Evolutionary conservation across 768 basidiomycete genomes (phyloP).

Genomic region (Leccinum uliginosum): DNA sequence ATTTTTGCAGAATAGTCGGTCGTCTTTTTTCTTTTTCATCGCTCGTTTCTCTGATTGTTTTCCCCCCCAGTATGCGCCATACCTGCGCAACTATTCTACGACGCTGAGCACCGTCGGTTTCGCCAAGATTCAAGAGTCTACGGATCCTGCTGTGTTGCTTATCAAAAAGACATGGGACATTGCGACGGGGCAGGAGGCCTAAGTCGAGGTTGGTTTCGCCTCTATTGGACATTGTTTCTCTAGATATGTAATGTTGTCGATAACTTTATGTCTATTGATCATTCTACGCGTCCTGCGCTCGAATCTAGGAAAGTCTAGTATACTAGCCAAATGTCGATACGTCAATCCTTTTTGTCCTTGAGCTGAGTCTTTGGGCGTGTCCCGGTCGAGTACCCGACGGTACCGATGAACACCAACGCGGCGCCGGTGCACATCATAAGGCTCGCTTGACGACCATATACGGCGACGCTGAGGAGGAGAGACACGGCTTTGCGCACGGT

Average conservation of each 20-base stretch:
- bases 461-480: constrained; percentile 62
- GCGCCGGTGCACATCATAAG: constrained; percentile 68
- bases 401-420: constrained; percentile 63
- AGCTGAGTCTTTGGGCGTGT: constrained; percentile 1
- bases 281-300: not conserved
- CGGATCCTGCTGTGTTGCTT: constrained; percentile 52
- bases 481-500: constrained; percentile 81
- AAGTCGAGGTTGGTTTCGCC: not conserved
- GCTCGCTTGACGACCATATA: constrained; percentile 39
- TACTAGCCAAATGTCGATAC: not conserved
- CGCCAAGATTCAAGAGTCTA: constrained; percentile 52
- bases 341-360: constrained; percentile 27
- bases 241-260: constrained; percentile 2
- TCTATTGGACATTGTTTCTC: not conserved
- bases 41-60: constrained; percentile 1
- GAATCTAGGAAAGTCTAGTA: not conserved
- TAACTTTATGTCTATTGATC: constrained; percentile 20
- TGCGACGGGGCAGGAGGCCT: constrained; percentile 56
- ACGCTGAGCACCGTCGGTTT: constrained; percentile 71
- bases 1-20: constrained; percentile 78
- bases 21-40: constrained; percentile 4
- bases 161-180: constrained; percentile 70
- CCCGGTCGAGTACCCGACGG: constrained; percentile 57
- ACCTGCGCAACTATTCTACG: constrained; percentile 68
- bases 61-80: constrained; percentile 63